phyloP scores from a whole-genome alignment of 2,329 filamentous ascomycete species.

The Fusarium pilosicola region DNA sequence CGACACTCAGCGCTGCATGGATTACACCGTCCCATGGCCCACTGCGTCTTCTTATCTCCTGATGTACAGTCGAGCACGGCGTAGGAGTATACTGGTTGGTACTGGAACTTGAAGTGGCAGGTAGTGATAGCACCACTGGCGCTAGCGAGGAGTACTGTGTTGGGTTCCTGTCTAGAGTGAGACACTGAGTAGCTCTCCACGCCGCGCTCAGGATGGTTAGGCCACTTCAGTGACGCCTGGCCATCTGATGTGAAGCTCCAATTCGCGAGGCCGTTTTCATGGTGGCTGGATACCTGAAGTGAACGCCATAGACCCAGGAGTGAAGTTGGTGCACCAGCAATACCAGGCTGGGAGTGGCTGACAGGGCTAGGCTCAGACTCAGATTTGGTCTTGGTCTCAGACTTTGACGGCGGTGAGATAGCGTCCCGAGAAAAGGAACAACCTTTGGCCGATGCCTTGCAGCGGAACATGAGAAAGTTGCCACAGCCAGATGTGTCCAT shows the following conservation, averaged over 20 bases:
- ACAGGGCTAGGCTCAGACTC: neutral
- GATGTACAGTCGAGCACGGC: neutral
- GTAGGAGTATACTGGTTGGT: neutral
- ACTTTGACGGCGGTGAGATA: neutral
- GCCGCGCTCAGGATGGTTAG: neutral
- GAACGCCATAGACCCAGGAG: neutral
- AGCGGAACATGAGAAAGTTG: constrained; percentile 5
- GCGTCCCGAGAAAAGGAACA: neutral
- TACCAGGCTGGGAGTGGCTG: neutral
- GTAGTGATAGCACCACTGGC: neutral
- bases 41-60: neutral
- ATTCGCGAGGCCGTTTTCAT: neutral
- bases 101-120: neutral
- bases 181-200: neutral
- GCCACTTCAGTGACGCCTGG: neutral
- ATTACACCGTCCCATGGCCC: neutral
- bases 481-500: constrained; percentile 1
- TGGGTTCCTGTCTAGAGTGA: neutral
- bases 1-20: neutral
- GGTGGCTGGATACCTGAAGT: neutral
- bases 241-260: constrained; percentile 1
- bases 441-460: neutral
- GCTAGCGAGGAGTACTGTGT: neutral
- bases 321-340: neutral
- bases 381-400: neutral